These are phyloP conservation scores for Cladosporium velox DNA, from an alignment of 2,329 filamentous ascomycete genomes.

Conservation along the genomic window DNA sequence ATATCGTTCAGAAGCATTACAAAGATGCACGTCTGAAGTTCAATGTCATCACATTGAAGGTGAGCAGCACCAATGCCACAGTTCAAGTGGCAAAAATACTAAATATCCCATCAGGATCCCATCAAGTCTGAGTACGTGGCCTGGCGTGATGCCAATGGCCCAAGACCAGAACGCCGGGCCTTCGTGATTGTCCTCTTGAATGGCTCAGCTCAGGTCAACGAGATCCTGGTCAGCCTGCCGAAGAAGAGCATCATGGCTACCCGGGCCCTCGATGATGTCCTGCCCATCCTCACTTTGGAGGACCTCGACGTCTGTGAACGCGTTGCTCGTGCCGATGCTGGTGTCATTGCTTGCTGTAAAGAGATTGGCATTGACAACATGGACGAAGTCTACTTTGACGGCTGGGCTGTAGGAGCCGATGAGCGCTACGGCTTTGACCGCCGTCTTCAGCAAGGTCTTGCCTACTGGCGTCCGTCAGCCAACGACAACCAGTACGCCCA, in stretches of 20 bases:
- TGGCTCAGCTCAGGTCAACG: conserved; percentile 32
- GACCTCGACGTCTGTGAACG: conserved; percentile 41
- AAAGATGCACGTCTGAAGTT: conserved; percentile 11
- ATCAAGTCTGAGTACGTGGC: conserved; percentile 41
- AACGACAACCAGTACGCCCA: conserved; percentile 40
- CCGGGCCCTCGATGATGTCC: conserved; percentile 43
- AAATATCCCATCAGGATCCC: conserved; percentile 20
- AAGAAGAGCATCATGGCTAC: conserved; percentile 8
- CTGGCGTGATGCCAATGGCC: conserved; percentile 33
- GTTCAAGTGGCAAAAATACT: not conserved
- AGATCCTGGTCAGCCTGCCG: conserved; percentile 20
- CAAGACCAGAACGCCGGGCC: conserved; percentile 39
- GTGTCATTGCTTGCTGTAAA: conserved; percentile 39
- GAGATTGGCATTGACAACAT: conserved; percentile 42
- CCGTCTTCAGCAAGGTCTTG: conserved; percentile 39
- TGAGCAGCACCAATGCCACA: not conserved
- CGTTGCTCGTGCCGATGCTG: conserved; percentile 36
- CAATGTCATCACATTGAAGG: conserved; percentile 19
- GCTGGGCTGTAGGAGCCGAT: conserved; percentile 42
- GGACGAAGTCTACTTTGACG: conserved; percentile 39
- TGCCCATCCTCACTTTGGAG: conserved; percentile 46
- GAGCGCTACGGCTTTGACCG: conserved; percentile 40
- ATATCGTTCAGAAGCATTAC: conserved; percentile 9
- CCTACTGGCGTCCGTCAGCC: conserved; percentile 37
- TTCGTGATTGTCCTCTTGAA: conserved; percentile 53